Evolutionary conservation across 2,329 filamentous ascomycete species (phyloP).

Genomic region (Alternaria postmessia): DNA sequence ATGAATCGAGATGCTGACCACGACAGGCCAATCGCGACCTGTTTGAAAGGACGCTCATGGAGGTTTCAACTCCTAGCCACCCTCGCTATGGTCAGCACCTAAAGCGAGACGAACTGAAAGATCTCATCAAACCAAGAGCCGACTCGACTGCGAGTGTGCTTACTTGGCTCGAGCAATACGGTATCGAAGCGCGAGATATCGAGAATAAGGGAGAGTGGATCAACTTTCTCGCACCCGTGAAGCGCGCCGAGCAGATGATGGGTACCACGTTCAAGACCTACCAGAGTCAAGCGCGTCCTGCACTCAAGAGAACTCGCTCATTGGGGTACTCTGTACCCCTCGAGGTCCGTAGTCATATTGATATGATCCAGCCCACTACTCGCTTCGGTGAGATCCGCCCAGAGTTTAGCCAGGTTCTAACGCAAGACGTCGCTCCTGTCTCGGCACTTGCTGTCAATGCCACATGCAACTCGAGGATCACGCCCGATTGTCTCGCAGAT

Average conservation of each 20-base stretch:
- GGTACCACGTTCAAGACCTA: slow-evolving; percentile 67
- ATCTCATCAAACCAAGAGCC: slow-evolving; percentile 61
- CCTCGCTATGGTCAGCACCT: slow-evolving; percentile 68
- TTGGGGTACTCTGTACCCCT: slow-evolving; percentile 69
- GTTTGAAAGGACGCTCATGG: slow-evolving; percentile 67
- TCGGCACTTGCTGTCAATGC: slow-evolving; percentile 39
- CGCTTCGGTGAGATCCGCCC: slow-evolving; percentile 63
- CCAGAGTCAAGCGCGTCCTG: slow-evolving; percentile 55
- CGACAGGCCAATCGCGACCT: slow-evolving; percentile 57
- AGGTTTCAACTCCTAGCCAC: slow-evolving; percentile 68
- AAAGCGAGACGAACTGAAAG: slow-evolving; percentile 66
- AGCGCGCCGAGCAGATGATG: slow-evolving; percentile 64
- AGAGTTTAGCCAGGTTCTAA: slow-evolving; percentile 50
- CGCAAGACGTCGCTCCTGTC: slow-evolving; percentile 35
- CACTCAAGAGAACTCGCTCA: slow-evolving; percentile 61
- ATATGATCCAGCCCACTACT: slow-evolving; percentile 72
- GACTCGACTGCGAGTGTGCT: slow-evolving; percentile 60
- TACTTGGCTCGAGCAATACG: slow-evolving; percentile 64
- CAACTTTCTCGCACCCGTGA: slow-evolving; percentile 63
- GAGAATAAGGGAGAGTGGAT: slow-evolving; percentile 68
- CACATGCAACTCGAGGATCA: slow-evolving; percentile 55
- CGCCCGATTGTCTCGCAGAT: slow-evolving; percentile 57
- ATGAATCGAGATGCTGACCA: slow-evolving; percentile 21
- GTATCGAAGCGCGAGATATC: slow-evolving; percentile 57
- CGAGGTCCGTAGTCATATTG: slow-evolving; percentile 62